Conservation (phyloP, 305 asterid genomes). For the Solanum chacoense region DNA sequence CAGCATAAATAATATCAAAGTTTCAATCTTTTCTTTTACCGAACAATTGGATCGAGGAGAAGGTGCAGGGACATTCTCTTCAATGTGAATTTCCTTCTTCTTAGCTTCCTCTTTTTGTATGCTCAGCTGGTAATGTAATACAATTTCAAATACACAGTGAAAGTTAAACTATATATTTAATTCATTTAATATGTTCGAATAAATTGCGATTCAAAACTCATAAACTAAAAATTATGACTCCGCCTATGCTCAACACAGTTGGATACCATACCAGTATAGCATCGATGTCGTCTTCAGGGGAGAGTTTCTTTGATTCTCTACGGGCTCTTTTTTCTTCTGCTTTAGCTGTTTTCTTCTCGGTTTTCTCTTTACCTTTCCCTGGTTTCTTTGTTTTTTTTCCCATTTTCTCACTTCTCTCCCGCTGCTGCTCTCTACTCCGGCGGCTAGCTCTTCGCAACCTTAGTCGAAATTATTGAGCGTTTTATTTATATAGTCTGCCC, state of each 20-base stretch:
- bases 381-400: conserved; percentile 88
- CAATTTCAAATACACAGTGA: not conserved
- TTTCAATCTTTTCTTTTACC: conserved; percentile 20
- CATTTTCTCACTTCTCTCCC: conserved; percentile 22
- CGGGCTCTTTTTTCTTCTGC: conserved; percentile 79
- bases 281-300: conserved; percentile 98
- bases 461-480: not conserved
- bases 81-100: conserved; percentile 88
- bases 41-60: conserved; percentile 96
- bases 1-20: not conserved
- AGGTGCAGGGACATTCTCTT: conserved; percentile 85
- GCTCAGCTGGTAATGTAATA: conserved; percentile 22
- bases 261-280: conserved; percentile 57
- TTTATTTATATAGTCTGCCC: not conserved
- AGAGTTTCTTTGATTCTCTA: conserved; percentile 75
- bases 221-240: not conserved
- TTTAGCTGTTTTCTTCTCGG: conserved; percentile 76
- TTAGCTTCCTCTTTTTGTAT: conserved; percentile 94
- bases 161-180: not conserved
- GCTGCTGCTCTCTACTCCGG: not conserved
- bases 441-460: not conserved
- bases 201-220: not conserved
- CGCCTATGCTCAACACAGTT: not conserved
- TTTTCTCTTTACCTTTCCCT: conserved; percentile 95
- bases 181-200: not conserved